Conservation (phyloP, 768 basidiomycete species). For the Rhizopogon sp. region DNA sequence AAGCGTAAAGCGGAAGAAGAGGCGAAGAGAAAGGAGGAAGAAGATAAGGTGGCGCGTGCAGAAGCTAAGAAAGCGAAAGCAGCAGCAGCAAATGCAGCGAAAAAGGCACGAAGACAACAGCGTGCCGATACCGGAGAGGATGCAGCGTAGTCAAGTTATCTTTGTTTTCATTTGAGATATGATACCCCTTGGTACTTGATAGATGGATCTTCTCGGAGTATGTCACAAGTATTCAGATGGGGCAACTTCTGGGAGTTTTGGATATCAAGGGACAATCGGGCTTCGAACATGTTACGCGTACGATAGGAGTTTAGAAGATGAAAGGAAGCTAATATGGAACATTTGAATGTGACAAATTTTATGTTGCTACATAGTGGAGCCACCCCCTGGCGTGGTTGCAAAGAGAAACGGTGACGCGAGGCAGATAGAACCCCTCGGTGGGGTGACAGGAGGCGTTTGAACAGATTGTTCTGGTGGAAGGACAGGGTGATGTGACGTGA, state of each 20-base stretch:
- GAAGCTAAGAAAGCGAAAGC: conserved; percentile 84
- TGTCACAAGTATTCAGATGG: neutral
- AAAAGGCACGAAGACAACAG: conserved; percentile 75
- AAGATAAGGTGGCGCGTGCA: conserved; percentile 67
- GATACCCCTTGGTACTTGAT: no score
- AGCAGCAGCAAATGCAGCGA: conserved; percentile 84
- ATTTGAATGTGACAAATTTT: no score
- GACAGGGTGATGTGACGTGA: neutral
- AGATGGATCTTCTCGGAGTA: neutral
- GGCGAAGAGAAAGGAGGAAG: conserved; percentile 75
- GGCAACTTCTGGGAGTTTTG: neutral
- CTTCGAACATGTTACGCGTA: no score
- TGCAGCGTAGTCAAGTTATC: conserved; percentile 3
- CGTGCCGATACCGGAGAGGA: conserved; percentile 36
- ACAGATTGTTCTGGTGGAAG: neutral
- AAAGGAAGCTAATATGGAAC: no score
- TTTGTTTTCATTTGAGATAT: no score
- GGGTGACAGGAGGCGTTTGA: neutral
- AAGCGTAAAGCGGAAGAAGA: conserved; percentile 69
- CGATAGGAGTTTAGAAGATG: no score
- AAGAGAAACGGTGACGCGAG: neutral
- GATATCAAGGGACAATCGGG: neutral
- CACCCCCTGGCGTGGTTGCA: neutral
- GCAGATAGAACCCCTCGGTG: neutral
- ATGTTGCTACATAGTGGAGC: neutral